Evolutionary conservation across 371 early-diverging fungal species (phyloP).

Genomic region (Saksenaea vasiformis): DNA sequence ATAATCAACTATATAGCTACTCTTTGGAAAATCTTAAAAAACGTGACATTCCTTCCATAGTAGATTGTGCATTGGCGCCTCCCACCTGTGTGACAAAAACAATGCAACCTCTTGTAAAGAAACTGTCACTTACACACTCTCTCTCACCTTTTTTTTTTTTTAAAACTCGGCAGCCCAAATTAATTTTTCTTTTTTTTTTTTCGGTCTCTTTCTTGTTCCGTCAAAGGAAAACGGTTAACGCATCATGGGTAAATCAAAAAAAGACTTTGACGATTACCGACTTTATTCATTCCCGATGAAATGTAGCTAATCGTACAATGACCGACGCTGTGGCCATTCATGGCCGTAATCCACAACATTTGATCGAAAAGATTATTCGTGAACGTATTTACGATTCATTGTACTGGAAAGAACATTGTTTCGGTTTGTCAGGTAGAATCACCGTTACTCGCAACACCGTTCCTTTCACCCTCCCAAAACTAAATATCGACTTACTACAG

Average conservation of each 20-base stretch:
- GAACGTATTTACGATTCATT: constrained; percentile 87
- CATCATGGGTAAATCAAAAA: neutral
- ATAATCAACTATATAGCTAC: too few relatives aligned
- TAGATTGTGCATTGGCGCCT: neutral
- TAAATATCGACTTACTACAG: constrained; percentile 33
- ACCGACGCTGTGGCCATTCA: constrained; percentile 73
- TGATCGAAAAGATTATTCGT: constrained; percentile 93
- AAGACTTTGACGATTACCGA: neutral
- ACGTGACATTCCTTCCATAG: neutral
- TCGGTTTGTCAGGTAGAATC: constrained; percentile 91
- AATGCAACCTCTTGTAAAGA: too few relatives aligned
- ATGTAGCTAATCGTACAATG: constrained; percentile 70
- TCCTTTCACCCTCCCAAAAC: neutral
- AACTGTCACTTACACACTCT: too few relatives aligned
- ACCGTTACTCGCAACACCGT: too few relatives aligned
- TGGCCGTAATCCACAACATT: constrained; percentile 89
- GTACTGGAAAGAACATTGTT: constrained; percentile 97
- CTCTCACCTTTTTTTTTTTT: too few relatives aligned
- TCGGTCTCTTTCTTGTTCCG: too few relatives aligned
- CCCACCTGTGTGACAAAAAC: neutral
- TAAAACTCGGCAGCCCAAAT: too few relatives aligned
- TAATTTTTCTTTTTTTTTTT: too few relatives aligned
- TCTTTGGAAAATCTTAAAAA: too few relatives aligned
- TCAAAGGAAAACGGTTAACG: neutral
- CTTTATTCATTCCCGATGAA: neutral